Conservation (phyloP, 176 grass and related monocot species). For the Guadua angustifolia region DNA sequence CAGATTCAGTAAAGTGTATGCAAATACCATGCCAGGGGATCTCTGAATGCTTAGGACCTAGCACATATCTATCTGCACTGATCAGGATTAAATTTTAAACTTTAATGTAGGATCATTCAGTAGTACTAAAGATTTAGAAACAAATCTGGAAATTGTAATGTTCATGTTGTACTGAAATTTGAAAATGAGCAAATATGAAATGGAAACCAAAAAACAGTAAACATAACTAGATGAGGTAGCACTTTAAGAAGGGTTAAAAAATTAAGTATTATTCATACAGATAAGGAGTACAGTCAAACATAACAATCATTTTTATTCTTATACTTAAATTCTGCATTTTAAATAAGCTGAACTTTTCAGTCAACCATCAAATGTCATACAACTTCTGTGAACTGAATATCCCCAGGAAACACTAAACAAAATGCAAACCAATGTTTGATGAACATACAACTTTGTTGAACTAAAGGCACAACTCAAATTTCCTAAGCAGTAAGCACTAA, state of each 20-base stretch:
- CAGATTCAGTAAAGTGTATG: not conserved
- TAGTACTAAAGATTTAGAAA: not conserved
- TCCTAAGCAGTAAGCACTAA: not conserved
- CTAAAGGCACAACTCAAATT: slow-evolving; percentile 5
- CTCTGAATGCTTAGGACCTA: not conserved
- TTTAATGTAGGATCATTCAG: not conserved
- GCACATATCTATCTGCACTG: not conserved
- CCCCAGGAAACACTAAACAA: slow-evolving; percentile 5
- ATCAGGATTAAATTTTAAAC: not conserved
- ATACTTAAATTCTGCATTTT: not conserved
- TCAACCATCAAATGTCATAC: not conserved
- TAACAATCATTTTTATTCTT: slow-evolving; percentile 5
- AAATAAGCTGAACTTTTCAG: slow-evolving; percentile 2
- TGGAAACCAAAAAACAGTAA: slow-evolving; percentile 7
- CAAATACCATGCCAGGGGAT: not conserved
- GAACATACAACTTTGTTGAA: slow-evolving; percentile 6
- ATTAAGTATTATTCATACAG: not conserved
- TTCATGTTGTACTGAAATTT: not conserved
- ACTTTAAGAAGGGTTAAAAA: not conserved
- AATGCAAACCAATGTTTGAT: not conserved
- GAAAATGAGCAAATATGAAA: slow-evolving; percentile 13
- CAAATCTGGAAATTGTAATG: slow-evolving; percentile 4
- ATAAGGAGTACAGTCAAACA: not conserved
- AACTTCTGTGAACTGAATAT: not conserved
- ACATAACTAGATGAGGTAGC: not conserved